Evolutionary conservation across 768 basidiomycete genomes (phyloP).

Genomic region (Mycena latifolia): DNA sequence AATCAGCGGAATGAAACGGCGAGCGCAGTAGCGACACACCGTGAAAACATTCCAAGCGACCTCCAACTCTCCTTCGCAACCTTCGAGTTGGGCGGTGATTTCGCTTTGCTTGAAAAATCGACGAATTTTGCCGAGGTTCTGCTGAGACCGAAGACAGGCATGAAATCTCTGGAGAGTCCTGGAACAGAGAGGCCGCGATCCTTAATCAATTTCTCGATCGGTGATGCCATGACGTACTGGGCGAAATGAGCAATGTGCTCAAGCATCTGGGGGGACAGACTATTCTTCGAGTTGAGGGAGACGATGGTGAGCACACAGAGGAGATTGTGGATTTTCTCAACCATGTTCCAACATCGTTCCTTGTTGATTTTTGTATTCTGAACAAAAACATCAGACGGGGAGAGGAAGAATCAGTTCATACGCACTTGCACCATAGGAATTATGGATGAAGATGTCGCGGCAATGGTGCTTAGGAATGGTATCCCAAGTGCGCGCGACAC

Average conservation of each 20-base stretch:
- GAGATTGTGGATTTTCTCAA: not conserved
- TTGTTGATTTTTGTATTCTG: not conserved
- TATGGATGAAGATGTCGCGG: not conserved
- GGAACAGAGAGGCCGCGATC: too few relatives aligned
- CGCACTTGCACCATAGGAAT: not conserved
- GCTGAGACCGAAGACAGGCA: not conserved
- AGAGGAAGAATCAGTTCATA: too few relatives aligned
- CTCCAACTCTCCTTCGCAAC: not conserved
- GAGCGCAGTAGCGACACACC: too few relatives aligned
- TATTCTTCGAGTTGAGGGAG: not conserved
- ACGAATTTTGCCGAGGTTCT: too few relatives aligned
- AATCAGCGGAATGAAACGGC: too few relatives aligned
- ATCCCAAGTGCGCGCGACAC: too few relatives aligned
- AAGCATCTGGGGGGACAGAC: not conserved
- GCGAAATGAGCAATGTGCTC: not conserved
- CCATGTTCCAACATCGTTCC: not conserved
- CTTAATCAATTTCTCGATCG: not conserved
- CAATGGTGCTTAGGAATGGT: too few relatives aligned
- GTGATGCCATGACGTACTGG: not conserved
- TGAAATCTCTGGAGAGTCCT: not conserved
- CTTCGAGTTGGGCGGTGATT: not conserved
- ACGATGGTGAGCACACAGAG: not conserved
- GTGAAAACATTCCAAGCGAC: not conserved
- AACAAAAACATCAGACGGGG: not conserved
- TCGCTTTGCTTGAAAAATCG: too few relatives aligned